These are phyloP conservation scores for Ilyonectria robusta DNA, from an alignment of 2,329 filamentous ascomycete species.

Conservation along the genomic window DNA sequence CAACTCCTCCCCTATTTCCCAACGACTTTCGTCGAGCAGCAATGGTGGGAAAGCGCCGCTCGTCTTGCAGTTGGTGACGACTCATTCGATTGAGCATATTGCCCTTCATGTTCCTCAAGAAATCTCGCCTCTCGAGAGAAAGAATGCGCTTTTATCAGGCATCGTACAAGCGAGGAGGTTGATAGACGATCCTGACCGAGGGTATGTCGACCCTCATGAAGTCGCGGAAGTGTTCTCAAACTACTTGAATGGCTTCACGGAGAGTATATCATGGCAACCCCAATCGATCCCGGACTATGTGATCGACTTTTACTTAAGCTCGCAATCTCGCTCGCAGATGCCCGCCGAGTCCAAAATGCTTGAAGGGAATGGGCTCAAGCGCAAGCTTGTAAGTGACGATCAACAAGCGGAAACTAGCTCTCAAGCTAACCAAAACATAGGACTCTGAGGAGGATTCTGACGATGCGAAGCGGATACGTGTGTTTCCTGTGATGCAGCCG, in stretches of 20 bases:
- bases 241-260: slow-evolving; percentile 57
- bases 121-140: slow-evolving; percentile 60
- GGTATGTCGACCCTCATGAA: slow-evolving; percentile 60
- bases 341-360: slow-evolving; percentile 33
- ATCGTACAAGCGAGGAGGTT: slow-evolving; percentile 55
- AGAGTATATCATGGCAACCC: slow-evolving; percentile 62
- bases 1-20: slow-evolving; percentile 52
- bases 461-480: slow-evolving; percentile 50
- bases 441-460: slow-evolving; percentile 52
- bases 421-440: slow-evolving; percentile 18
- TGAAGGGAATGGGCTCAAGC: slow-evolving; percentile 59
- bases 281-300: slow-evolving; percentile 63
- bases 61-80: slow-evolving; percentile 64
- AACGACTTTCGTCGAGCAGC: slow-evolving; percentile 37
- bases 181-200: slow-evolving; percentile 58
- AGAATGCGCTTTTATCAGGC: slow-evolving; percentile 59
- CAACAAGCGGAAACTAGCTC: neutral
- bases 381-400: slow-evolving; percentile 60
- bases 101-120: slow-evolving; percentile 59
- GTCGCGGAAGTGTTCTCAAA: slow-evolving; percentile 63
- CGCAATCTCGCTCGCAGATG: slow-evolving; percentile 54
- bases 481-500: slow-evolving; percentile 39
- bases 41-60: slow-evolving; percentile 54
- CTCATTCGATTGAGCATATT: slow-evolving; percentile 70
- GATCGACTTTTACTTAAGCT: slow-evolving; percentile 62